A percentile compares a stretch with the other conserved stretches of the same genome.
phyloP scores from a whole-genome alignment of 352 stramenopile genomes.

The Phytophthora megakarya region DNA sequence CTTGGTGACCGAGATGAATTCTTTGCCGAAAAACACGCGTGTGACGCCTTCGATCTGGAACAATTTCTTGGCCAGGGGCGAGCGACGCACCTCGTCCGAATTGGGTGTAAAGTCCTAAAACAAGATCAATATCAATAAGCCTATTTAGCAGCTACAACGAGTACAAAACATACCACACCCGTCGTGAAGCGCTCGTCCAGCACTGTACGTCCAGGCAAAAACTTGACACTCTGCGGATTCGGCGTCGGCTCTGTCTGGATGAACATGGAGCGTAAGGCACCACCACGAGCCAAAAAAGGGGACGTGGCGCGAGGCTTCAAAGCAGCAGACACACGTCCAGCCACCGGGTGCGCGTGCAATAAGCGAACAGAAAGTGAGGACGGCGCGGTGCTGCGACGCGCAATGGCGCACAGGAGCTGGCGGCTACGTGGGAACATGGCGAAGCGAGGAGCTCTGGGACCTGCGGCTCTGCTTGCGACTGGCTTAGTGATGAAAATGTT shows the following conservation, averaged over 20 bases:
- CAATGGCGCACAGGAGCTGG: conserved; percentile 34
- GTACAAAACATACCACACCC: conserved; percentile 47
- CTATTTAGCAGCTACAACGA: too few relatives aligned
- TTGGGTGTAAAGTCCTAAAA: conserved; percentile 82
- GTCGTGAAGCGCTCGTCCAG: conserved; percentile 91
- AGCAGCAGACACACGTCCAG: background rate
- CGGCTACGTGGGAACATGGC: conserved; percentile 36
- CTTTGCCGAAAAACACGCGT: conserved; percentile 96
- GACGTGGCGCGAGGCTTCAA: conserved; percentile 11
- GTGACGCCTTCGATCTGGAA: conserved; percentile 97
- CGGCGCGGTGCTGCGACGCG: conserved; percentile 25
- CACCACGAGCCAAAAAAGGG: conserved; percentile 37
- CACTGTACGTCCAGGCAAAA: conserved; percentile 92
- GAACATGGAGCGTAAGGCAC: conserved; percentile 92
- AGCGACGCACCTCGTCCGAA: conserved; percentile 90
- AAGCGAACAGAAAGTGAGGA: conserved; percentile 10
- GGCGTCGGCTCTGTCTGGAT: conserved; percentile 98
- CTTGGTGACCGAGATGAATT: conserved; percentile 99
- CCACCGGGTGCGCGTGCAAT: conserved; percentile 21
- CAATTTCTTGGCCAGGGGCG: conserved; percentile 94
- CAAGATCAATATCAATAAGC: conserved; percentile 2
- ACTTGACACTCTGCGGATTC: conserved; percentile 99
- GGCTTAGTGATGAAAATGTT: conserved; percentile 8
- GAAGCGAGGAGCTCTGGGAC: conserved; percentile 8
- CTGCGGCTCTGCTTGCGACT: conserved; percentile 21